Base-by-base conservation (phyloP, 2,329 filamentous ascomycete species). In the Mariannaea elegans region DNA sequence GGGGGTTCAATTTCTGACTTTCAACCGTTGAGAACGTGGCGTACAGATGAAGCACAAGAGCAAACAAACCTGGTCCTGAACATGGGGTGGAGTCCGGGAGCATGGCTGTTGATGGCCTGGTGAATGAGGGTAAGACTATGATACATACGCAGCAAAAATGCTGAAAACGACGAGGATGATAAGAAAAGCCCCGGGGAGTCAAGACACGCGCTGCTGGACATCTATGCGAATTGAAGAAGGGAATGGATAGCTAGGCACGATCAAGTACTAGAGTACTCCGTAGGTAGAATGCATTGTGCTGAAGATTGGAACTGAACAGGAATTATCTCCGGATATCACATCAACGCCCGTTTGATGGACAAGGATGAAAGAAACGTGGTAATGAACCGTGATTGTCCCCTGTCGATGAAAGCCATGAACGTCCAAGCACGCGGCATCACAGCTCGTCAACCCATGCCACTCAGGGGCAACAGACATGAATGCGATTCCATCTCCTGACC, bases 401-500 rank as follows among this genome's bases (percentile, higher is more conserved):
- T 23, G 23, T 27, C 8, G 39, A 34, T 27, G 38, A 41, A n/a
- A 57, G 32, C 39, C 21, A 32, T 23, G 38, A 38, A 47, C 41
- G 47, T 34, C 48, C 48, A 50, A 51, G 42, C 49, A 44, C 42
- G 42, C 49, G 56, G 49, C 31, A 46, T 48, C 36, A 49, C 21
- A 21, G 16, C 23, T 31, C 19, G 24, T 29, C 27, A 29, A 54
- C 51, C 51, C 36, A 41, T 51, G 48, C 27, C 38, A 13, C 31
- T 59, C 56, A 59, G 56, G 56, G 56, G 56, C 31, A 41, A 49
- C 6, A 14, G 44, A 45, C 48, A 38, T 39, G 49, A 44, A 31
- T 46, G 14, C 12, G 16, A 12, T 16, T 44, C 39, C 49, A 48
- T 59, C 49, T 48, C 49, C 56, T 59, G 49, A 59, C 44, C 49